A percentile compares a stretch with the other conserved stretches of the same genome.
Conservation (phyloP, 805 yeast species). For the Ascoidea rubescens region DNA sequence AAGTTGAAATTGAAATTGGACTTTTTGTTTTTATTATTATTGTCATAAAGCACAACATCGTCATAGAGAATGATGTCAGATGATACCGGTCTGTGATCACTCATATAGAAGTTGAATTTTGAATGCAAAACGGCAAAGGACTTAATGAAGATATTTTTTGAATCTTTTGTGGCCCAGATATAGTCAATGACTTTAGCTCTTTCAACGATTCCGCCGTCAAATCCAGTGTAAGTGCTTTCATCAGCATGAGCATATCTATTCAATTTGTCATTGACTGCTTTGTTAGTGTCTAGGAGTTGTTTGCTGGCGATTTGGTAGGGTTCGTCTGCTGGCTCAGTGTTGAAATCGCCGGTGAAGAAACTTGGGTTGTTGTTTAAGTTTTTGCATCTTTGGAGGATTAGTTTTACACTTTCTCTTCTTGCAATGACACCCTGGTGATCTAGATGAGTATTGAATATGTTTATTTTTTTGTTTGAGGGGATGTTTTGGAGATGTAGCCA, state of each 20-base stretch:
- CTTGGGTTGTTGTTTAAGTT: conserved; percentile 23
- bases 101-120: conserved; percentile 19
- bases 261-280: conserved; percentile 9
- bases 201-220: conserved; percentile 17
- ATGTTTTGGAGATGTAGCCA: conserved; percentile 18
- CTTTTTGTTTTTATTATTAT: too few relatives aligned
- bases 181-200: conserved; percentile 20
- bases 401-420: conserved; percentile 29
- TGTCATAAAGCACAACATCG: not conserved
- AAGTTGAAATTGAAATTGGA: too few relatives aligned
- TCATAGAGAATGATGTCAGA: conserved; percentile 15
- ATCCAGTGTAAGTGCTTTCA: conserved; percentile 33
- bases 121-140: conserved; percentile 26
- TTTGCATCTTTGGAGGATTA: conserved; percentile 25
- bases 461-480: conserved; percentile 10
- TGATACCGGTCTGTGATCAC: conserved; percentile 35
- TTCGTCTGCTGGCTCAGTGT: conserved; percentile 30
- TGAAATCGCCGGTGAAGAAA: conserved; percentile 44
- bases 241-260: conserved; percentile 26
- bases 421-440: conserved; percentile 34
- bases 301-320: conserved; percentile 26
- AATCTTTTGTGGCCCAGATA: conserved; percentile 11
- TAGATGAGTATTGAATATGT: conserved; percentile 33
- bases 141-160: conserved; percentile 4
- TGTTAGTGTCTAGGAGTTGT: conserved; percentile 21